Base-by-base conservation (phyloP, 768 basidiomycete genomes). In the Termitomyces sp. region DNA sequence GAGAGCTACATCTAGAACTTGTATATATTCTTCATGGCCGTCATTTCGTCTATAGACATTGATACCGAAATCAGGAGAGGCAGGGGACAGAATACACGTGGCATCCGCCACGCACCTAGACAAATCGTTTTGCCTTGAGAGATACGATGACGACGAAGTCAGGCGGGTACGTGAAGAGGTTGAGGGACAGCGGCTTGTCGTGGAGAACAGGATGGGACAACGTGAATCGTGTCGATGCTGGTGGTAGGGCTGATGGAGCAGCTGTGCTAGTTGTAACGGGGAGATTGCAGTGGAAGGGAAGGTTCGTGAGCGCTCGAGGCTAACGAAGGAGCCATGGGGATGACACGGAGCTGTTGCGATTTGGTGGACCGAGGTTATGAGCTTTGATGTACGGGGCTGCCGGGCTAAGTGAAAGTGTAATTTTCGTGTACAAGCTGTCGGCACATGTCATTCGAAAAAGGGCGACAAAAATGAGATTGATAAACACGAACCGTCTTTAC, bases 91-190 rank as follows among this genome's bases (percentile, higher is more conserved):
- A 66, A 69, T 23, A 93, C 69, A 2, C 62, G 67, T 7, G 85
- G 83, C 78, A 91, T 87, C 64, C 79, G 79, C 44, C 87, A 74
- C 32, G 87, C 82, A 9, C 96, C 79, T 0, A 84, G n/a, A 99
- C 78, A 35, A 99, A 99, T 93, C 2, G 94, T 92, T 72, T 98
- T 97, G 37, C 96, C 67, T 98, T 95, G 63, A 97, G 84, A 2
- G 91, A 94, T 38, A 99, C 79, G 54, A 98, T 94, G 66, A 90
- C 88, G 23, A 97, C 75, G 68, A 96, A 92, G 69, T 98, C 96
- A 2, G 87, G 84, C 5, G 77, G 71, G 29, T 76, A 73, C 63
- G 82, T 81, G 54, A 91, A 81, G 43, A 92, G 73, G 17, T 89
- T 67, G 48, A 84, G 68, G 42, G 82, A 89, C 68, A 2, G 76